These are phyloP conservation scores for Wallacemonas sp. DNA, from an alignment of 208 protist species.

Conservation along the genomic window DNA sequence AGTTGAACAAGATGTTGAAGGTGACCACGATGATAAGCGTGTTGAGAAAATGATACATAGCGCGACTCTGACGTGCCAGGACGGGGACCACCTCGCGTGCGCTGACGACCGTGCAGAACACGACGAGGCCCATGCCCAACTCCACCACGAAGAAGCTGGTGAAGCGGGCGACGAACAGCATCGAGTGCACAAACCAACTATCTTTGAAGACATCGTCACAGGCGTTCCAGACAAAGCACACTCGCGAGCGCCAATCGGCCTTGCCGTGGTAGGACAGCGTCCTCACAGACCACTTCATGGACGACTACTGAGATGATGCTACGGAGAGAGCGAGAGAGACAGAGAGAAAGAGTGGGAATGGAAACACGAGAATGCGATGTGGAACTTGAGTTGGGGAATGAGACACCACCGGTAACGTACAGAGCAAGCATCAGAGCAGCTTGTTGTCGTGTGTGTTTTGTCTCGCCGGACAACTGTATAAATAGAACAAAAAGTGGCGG, in stretches of 20 bases:
- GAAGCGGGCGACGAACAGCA: slow-evolving; percentile 16
- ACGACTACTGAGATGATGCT: too few relatives aligned
- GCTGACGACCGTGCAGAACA: slow-evolving; percentile 45
- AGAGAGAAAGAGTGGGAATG: not conserved
- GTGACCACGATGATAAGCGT: slow-evolving; percentile 34
- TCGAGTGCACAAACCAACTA: slow-evolving; percentile 24
- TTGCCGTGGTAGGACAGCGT: not conserved
- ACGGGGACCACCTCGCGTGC: slow-evolving; percentile 51
- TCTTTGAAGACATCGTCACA: slow-evolving; percentile 17
- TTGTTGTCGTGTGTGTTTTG: too few relatives aligned
- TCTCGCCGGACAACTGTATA: too few relatives aligned
- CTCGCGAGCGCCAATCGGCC: not conserved
- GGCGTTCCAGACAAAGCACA: slow-evolving; percentile 11
- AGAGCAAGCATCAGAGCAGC: too few relatives aligned
- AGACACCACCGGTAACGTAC: too few relatives aligned
- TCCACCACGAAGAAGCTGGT: slow-evolving; percentile 30
- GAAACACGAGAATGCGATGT: too few relatives aligned
- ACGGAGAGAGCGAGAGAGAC: not conserved
- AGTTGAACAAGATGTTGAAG: slow-evolving; percentile 77
- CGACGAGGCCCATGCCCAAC: slow-evolving; percentile 54
- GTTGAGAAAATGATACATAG: slow-evolving; percentile 36
- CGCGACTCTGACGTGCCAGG: slow-evolving; percentile 26
- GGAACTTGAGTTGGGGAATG: too few relatives aligned
- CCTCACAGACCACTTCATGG: not conserved
- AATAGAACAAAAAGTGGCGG: too few relatives aligned